phyloP scores from a whole-genome alignment of 495 filamentous ascomycete species.

The Penicillium ucsense region DNA sequence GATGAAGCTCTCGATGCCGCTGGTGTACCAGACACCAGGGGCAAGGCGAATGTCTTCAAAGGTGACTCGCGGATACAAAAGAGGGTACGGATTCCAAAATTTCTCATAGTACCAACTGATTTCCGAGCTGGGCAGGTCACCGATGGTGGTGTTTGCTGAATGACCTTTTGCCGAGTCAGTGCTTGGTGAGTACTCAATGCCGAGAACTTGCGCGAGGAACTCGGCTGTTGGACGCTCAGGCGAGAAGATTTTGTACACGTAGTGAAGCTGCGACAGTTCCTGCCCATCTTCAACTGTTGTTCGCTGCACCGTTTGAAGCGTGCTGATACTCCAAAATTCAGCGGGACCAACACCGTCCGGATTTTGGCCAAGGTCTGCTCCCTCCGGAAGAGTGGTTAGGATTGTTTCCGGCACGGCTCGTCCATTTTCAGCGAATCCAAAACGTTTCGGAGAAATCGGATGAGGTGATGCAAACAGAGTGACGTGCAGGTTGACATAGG shows the following conservation, averaged over 20 bases:
- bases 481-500: constrained; percentile 76
- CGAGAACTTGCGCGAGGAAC: constrained; percentile 47
- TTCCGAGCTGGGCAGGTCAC: constrained; percentile 32
- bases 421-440: constrained; percentile 48
- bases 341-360: constrained; percentile 54
- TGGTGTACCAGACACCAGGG: constrained; percentile 70
- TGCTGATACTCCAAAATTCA: constrained; percentile 83
- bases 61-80: constrained; percentile 68
- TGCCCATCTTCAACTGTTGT: constrained; percentile 33
- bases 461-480: constrained; percentile 77
- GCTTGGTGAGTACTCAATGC: constrained; percentile 15
- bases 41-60: constrained; percentile 74
- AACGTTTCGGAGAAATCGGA: constrained; percentile 55
- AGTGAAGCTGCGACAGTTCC: constrained; percentile 43
- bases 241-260: constrained; percentile 95
- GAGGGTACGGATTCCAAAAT: constrained; percentile 77
- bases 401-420: constrained; percentile 57
- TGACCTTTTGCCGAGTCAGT: constrained; percentile 4
- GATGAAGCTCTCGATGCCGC: constrained; percentile 90
- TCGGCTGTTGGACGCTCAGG: constrained; percentile 52
- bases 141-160: constrained; percentile 18
- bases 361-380: constrained; percentile 37
- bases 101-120: constrained; percentile 74
- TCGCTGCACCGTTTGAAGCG: constrained; percentile 53
- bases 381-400: constrained; percentile 69